Base-by-base conservation (phyloP, 2,329 filamentous ascomycete species). In the Penicillium hordei region DNA sequence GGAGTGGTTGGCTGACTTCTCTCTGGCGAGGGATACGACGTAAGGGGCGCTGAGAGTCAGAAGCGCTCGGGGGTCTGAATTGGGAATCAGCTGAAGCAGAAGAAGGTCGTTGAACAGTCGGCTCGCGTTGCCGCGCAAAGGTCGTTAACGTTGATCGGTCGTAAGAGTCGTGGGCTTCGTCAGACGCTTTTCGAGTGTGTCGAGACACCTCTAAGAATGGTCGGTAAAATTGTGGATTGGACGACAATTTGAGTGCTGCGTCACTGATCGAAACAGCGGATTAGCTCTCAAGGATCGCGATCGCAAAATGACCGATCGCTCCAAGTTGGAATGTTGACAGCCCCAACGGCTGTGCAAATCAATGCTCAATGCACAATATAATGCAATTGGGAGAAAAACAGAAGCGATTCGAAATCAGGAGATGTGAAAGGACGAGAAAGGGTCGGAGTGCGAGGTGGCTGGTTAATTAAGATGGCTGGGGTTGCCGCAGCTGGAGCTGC, bases 101-200 rank as follows among this genome's bases (percentile, higher is more conserved):
- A 34, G 78, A 81, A 66, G 72, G 66, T 62, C 67, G 61, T 55
- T 61, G 65, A 65, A 68, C 67, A 67, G 71, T 60, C 69, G 77
- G 79, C 75, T 80, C 78, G 74, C 75, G 79, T 72, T 78, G 79
- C 70, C 61, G 72, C 64, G 68, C 63, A 68, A 70, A 68, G 66
- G 75, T 73, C 73, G 76, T 76, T 73, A 77, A 69, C 66, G 76
- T 74, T 69, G 68, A 63, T 57, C 70, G 75, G 72, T 82, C 79
- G 82, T 83, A 70, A 79, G 77, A 64, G 65, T 83, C 81, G 82
- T 83, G 71, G 73, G 75, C 72, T 74, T 83, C 81, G 81, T 84
- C 73, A 83, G 76, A 73, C 53, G 70, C 68, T 72, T 68, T 65
- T 62, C 63, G 68, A 64, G 65, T 66, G 69, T 68, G 68, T 68